Evolutionary conservation across 495 filamentous ascomycete species (phyloP), one percentile per base, ranked within the genome.

Genomic region (Filosporella fistucella): DNA sequence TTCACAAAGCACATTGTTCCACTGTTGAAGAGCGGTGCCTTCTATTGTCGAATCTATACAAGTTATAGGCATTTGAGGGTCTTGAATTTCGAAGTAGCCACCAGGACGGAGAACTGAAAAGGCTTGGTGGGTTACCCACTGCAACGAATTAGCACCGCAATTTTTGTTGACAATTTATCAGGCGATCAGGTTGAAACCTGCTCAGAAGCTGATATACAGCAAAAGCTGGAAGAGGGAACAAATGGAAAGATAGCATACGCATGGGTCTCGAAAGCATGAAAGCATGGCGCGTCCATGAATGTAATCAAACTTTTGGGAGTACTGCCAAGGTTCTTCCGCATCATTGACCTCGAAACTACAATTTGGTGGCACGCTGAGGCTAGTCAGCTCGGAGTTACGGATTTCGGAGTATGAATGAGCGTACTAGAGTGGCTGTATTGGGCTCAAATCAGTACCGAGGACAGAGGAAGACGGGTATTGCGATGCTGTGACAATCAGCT

Each of bases 381-480:
- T 48, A 11, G 23, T 13, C n/a, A 24, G 28, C 4, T 17, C 11
- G 24, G 12, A 12, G 33, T 16, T 0, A 37, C 18, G 32, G 12
- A 21, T 11, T 17, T 18, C 4, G 13, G 34, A 1, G 24, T 7
- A 34, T 4, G 70, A 69, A 42, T 72, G 70, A 14, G 6, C 10
- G 16, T 40, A 52, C 49, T 22, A 52, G 10, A 6, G 14, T 11
- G 76, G 72, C 57, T 82, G 78, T 38, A 74, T 72, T 1, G 78
- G 72, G 33, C 67, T 71, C 0, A 80, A 58, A 56, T 80, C 76
- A 22, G 64, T 72, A 14, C 70, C 71, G 5, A 73, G 59, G 30
- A 66, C 49, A 18, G 55, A 36, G 5, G 66, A 61, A 18, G 45
- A 58, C 55, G 55, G 63, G 53, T 50, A 43, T 28, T 50, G 23